These are phyloP conservation scores for Globisporangium carolinianum DNA, from an alignment of 352 stramenopile species.

Conservation along the genomic window DNA sequence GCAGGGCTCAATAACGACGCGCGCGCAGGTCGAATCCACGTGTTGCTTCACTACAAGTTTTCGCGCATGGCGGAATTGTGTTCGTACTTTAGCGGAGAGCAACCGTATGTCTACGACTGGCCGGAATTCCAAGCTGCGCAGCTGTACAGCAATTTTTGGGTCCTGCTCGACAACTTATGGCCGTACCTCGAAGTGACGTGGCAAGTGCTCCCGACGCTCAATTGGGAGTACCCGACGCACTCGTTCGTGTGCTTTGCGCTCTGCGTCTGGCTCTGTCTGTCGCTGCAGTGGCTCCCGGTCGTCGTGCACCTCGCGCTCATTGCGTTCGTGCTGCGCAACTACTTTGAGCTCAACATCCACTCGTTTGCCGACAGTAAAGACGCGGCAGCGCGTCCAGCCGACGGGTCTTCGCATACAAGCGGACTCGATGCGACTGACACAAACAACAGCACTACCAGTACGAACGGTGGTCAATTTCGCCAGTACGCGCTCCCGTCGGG, in stretches of 20 bases:
- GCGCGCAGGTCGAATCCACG: conserved; percentile 71
- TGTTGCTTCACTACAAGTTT: conserved; percentile 85
- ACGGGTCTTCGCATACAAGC: not conserved
- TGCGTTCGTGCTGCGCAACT: conserved; percentile 74
- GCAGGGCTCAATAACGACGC: conserved; percentile 79
- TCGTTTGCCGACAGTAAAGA: conserved; percentile 65
- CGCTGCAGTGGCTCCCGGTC: conserved; percentile 75
- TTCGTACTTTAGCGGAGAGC: conserved; percentile 71
- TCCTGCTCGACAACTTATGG: conserved; percentile 78
- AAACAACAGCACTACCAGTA: conserved; percentile 22
- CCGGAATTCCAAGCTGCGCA: conserved; percentile 75
- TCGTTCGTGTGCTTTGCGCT: conserved; percentile 83
- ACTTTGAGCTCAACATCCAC: conserved; percentile 81
- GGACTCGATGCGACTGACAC: not conserved
- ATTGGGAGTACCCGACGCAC: conserved; percentile 81
- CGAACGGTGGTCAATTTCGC: conserved; percentile 41
- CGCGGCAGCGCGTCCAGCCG: not conserved
- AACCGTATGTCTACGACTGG: conserved; percentile 73
- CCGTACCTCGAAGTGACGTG: conserved; percentile 81
- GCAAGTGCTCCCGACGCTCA: conserved; percentile 77
- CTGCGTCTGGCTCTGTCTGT: conserved; percentile 78
- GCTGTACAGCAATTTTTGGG: conserved; percentile 85
- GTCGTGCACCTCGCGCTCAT: conserved; percentile 76
- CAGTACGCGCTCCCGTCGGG: conserved; percentile 76
- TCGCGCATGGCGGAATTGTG: conserved; percentile 79